A percentile compares a stretch with the other conserved stretches of the same genome.
Evolutionary conservation across 2,329 filamentous ascomycete genomes (phyloP).

Genomic region (Nigrospora oryzae): DNA sequence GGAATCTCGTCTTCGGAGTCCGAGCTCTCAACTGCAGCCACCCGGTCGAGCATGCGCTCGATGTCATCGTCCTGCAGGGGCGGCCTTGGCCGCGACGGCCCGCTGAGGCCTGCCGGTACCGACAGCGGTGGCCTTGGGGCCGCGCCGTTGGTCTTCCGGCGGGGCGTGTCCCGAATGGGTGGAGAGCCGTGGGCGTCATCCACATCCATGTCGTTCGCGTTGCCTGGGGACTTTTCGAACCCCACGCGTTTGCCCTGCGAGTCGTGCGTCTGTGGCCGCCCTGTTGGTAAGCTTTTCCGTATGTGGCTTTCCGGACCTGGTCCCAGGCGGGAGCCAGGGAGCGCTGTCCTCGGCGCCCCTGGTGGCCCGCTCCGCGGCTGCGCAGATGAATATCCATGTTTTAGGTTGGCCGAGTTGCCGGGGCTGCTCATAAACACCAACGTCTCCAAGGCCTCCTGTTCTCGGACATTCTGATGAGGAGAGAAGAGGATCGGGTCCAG

Average conservation of each 20-base stretch:
- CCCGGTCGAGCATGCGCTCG: slow-evolving; percentile 48
- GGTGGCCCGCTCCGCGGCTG: slow-evolving; percentile 17
- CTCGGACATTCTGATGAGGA: slow-evolving; percentile 60
- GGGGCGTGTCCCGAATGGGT: slow-evolving; percentile 29
- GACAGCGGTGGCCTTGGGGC: slow-evolving; percentile 27
- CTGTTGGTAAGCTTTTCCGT: slow-evolving; percentile 42
- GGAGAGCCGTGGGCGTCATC: slow-evolving; percentile 28
- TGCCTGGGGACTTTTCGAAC: slow-evolving; percentile 36
- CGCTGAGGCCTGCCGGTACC: slow-evolving; percentile 39
- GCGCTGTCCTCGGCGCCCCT: slow-evolving; percentile 24
- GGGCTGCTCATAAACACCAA: slow-evolving; percentile 76
- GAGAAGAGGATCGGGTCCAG: slow-evolving; percentile 54
- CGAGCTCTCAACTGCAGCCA: slow-evolving; percentile 40
- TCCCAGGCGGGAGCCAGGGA: slow-evolving; percentile 33
- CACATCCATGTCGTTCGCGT: slow-evolving; percentile 38
- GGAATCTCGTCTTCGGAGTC: slow-evolving; percentile 52
- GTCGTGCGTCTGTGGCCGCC: slow-evolving; percentile 29
- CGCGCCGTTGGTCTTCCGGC: slow-evolving; percentile 32
- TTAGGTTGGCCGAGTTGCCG: slow-evolving; percentile 58
- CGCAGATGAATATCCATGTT: slow-evolving; percentile 41
- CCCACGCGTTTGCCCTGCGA: slow-evolving; percentile 32
- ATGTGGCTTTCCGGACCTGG: slow-evolving; percentile 22
- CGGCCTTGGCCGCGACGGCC: slow-evolving; percentile 27
- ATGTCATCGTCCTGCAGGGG: slow-evolving; percentile 46
- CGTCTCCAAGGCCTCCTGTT: slow-evolving; percentile 76